Conservation (phyloP, 169 alveolate genomes). For the Prorocentrum cordatum region DNA sequence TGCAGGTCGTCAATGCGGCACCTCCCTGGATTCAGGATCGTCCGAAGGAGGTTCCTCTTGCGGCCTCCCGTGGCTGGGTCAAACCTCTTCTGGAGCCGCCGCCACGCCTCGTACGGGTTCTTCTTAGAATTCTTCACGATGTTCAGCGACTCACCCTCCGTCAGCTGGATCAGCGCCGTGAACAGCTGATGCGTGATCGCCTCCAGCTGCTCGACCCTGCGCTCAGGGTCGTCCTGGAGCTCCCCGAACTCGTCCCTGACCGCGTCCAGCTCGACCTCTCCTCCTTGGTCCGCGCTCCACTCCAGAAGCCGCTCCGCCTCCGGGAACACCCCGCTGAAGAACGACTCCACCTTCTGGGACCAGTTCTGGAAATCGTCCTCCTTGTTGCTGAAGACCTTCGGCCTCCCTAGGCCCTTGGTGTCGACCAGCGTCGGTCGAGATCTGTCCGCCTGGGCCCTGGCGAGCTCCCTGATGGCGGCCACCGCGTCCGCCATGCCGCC, state of each 20-base stretch:
- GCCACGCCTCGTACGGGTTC: background rate
- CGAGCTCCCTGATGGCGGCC: background rate
- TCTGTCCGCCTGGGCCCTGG: background rate
- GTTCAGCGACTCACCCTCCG: background rate
- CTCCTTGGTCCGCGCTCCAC: background rate
- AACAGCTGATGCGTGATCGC: background rate
- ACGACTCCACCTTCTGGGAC: background rate
- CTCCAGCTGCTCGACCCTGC: background rate
- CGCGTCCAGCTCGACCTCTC: background rate
- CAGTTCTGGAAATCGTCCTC: background rate
- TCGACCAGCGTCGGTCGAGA: background rate
- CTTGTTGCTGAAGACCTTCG: background rate
- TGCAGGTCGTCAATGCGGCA: background rate
- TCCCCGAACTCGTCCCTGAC: background rate
- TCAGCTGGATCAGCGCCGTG: background rate
- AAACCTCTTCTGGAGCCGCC: background rate
- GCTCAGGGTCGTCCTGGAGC: background rate
- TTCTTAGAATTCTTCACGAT: background rate
- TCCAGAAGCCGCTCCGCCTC: background rate
- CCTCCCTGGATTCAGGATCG: background rate
- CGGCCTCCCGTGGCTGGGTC: conserved; percentile 2
- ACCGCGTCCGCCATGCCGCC: background rate
- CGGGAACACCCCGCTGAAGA: background rate
- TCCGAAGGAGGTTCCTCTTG: background rate
- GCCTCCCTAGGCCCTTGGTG: background rate